phyloP scores from a whole-genome alignment of 108 stramenopile genomes.

The Discostella stelligeroides region DNA sequence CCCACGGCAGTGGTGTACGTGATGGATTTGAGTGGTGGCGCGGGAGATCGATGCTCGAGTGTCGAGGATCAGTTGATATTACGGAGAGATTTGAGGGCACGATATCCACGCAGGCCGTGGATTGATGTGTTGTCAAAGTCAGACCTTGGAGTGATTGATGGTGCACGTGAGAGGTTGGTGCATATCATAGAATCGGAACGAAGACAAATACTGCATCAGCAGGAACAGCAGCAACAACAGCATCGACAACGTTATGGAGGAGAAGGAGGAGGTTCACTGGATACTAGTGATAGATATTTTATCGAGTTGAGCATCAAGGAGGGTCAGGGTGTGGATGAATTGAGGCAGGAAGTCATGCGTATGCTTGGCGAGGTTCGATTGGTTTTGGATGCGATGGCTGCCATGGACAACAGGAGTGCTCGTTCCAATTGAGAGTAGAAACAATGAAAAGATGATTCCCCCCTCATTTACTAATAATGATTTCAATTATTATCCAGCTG shows the following conservation, averaged over 20 bases:
- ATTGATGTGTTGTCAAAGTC: constrained; percentile 94
- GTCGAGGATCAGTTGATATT: constrained; percentile 87
- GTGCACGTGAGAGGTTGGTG: constrained; percentile 68
- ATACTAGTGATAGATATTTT: constrained; percentile 54
- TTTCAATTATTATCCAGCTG: no score
- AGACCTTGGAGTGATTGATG: constrained; percentile 81
- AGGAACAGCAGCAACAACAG: no score
- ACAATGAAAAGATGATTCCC: no score
- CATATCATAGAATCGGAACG: constrained; percentile 58
- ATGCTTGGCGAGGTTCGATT: constrained; percentile 89
- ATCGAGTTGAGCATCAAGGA: constrained; percentile 79
- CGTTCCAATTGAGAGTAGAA: no score
- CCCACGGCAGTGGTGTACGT: constrained; percentile 98
- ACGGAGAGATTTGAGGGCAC: constrained; percentile 70
- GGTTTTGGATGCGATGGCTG: constrained; percentile 87
- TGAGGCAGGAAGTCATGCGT: constrained; percentile 74
- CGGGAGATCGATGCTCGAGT: constrained; percentile 89
- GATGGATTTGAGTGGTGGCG: constrained; percentile 90
- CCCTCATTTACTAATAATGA: no score
- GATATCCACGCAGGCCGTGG: constrained; percentile 95
- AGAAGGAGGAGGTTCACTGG: no score
- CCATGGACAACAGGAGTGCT: constrained; percentile 57
- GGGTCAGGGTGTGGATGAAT: constrained; percentile 74
- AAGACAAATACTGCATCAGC: no score
- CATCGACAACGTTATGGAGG: no score